Base-by-base conservation (phyloP, 441 rosid species). In the Erodium texanum region DNA sequence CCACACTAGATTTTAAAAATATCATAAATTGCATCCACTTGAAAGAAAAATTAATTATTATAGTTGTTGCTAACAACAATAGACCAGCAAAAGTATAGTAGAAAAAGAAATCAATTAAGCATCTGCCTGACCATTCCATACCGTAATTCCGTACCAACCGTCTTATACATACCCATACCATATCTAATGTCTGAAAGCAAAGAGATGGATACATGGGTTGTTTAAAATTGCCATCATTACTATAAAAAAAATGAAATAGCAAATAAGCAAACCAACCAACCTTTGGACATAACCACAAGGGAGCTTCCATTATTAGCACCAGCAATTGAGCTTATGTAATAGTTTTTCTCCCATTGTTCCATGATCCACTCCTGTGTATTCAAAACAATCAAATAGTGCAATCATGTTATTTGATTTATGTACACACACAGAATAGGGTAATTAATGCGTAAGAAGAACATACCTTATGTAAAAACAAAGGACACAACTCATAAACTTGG, bases 331-430 rank as follows among this genome's bases (percentile, higher is more conserved):
- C 97, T 91, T 66, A 94, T 94, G 72, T 94, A 91, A 77, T 80
- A 94, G 75, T 87, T 94, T 80, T 94, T 91, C 82, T 94, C 99
- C 99, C 99, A 94, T 68, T 91, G 99, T 69, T 94, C 99, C 99
- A 91, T 94, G 68, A 94, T 94, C 99, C 99, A 94, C 69, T 91
- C 99, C 99, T 94, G 82, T 56, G 20, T 24, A 67, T 70, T 76
- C 56, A 54, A 16, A 71, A 74, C 36, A 56, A 77, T 12, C 19
- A 65, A 66, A 61, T 45, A 43, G 50, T 38, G 56, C 20, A 24
- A 43, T 14, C 22, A 41, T 23, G 24, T 66, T 9, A 45, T 24
- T 27, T 67, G 15, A 64, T 24, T 7, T 63, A 50, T n/a, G 27
- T 71, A 27, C n/a, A 66, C 2, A 7, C 12, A 10, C 3, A 48